Evolutionary conservation across 179 eudicot genomes (phyloP), one percentile per base, ranked within the genome.

Genomic region (Spergularia azorica): DNA sequence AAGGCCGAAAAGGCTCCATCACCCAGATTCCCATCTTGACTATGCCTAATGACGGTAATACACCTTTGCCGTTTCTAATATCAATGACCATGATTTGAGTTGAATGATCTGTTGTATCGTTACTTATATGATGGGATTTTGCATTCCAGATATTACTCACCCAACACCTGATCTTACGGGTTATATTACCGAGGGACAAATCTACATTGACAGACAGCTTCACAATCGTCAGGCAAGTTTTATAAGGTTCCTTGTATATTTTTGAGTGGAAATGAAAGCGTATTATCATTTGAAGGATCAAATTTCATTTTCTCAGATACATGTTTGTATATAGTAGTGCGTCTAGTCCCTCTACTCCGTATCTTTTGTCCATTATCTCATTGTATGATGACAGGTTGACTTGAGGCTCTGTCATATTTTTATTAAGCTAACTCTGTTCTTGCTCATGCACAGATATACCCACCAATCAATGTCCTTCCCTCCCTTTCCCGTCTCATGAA

Each of bases 101-200:
- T 18, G 20, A 56, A 7, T 51, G 7, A 26, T 36, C 57, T 17
- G 38, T 67, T 32, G 11, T 32, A 14, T 36, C 20, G 55, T 71
- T 61, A 12, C 62, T 65, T 43, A 67, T 65, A 75, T 21, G 55
- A 52, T 70, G 17, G 56, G 58, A 51, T 70, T 77, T 63, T 73
- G 66, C 39, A 39, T 83, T 63, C 63, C 87, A 96, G 99, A 96
- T 90, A 96, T 96, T 74, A 96, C 99, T 4, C 99, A 94, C 82
- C 99, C 99, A 51, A 96, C 99, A 79, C 99, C 99, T 57, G 99
- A 96, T 94, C 97, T 96, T 79, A 96, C 99, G 43, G 99, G 99
- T 18, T 96, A 96, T 81, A 96, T 96, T 69, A 96, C 99, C 41
- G 99, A 96, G 81, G 99, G 99, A 21, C 98, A 96, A 87, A 96